Evolutionary conservation across 2,329 filamentous ascomycete genomes (phyloP), one percentile per base, ranked within the genome.

Genomic region (Didymosphaeria variabile): DNA sequence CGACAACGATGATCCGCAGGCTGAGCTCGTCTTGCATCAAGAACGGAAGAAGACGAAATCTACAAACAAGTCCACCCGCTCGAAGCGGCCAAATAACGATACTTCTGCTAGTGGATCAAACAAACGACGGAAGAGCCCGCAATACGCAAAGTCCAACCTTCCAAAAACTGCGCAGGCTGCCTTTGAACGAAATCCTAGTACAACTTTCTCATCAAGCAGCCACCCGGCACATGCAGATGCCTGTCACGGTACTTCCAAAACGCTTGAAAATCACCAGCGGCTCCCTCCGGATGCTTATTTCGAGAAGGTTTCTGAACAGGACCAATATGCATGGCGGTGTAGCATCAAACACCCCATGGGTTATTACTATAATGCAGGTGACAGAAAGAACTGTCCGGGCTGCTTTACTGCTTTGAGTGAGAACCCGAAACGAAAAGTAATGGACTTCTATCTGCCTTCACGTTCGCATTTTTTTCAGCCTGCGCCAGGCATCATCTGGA

Each of bases 391-490:
- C 12, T 74, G 72, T 53, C 45, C 49, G 5, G 72, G 72, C 6
- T 74, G 72, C 34, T 63, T 65, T 38, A 70, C 67, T 3, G 56
- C 68, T 19, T 40, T 68, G 15, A 60, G 45, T 2, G 55, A 65
- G 4, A 67, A 66, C 3, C 34, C 42, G 6, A 62, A 63, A 19
- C 44, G 31, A 2, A 57, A 46, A 3, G 5, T n/a, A 2, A 73
- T 73, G 72, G 70, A 74, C 40, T 75, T 75, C 55, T 73, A 72
- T 47, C 17, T 75, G 23, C 72, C 71, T 2, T 45, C 62, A 2
- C 66, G 55, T 8, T 59, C 65, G 0, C 62, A 61, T 31, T 64
- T 42, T 26, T 55, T 61, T 34, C 72, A 75, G 36, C 53, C 65
- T 4, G 60, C 66, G 9, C 67, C 65, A 15, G 56, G 42, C 13